These are phyloP conservation scores for Colletotrichum caudatum DNA, from an alignment of 2,329 filamentous ascomycete species.

Conservation along the genomic window DNA sequence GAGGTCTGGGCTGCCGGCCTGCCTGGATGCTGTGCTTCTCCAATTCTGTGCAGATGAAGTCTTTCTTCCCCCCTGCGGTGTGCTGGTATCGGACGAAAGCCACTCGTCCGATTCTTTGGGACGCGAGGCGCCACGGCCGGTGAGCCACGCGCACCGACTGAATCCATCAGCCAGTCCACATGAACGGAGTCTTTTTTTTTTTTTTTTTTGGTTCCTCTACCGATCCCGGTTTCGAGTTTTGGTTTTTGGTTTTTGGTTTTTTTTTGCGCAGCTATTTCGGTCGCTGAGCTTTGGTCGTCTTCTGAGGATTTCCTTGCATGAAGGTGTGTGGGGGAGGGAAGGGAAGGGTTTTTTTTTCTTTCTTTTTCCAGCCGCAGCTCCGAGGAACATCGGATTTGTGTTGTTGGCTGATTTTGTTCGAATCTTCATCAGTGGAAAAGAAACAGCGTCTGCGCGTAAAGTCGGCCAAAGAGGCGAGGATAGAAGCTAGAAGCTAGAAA, in stretches of 20 bases:
- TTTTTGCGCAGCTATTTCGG: neutral
- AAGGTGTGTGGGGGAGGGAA: neutral
- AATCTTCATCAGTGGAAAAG: neutral
- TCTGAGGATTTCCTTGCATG: neutral
- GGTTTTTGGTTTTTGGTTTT: neutral
- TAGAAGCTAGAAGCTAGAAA: neutral
- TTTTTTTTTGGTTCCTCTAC: conserved; percentile 11
- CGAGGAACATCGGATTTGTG: neutral
- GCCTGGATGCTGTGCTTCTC: neutral
- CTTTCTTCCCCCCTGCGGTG: neutral
- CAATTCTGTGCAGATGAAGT: neutral
- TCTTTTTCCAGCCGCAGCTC: conserved; percentile 1
- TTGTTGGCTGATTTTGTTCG: neutral
- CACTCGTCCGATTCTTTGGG: neutral
- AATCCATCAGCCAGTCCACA: neutral
- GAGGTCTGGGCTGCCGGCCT: too few species aligned
- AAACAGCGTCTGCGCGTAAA: neutral
- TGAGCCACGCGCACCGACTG: neutral
- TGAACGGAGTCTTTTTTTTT: neutral
- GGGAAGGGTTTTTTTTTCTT: too few species aligned
- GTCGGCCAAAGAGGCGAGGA: too few species aligned
- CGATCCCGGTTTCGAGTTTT: conserved; percentile 13
- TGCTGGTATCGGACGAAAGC: conserved; percentile 22
- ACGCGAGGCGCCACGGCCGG: conserved; percentile 23
- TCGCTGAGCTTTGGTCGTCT: conserved; percentile 3